Evolutionary conservation across 192 early-diverging fungal species (phyloP), one percentile per base, ranked within the genome.

Genomic region (Oehlia diaphana): DNA sequence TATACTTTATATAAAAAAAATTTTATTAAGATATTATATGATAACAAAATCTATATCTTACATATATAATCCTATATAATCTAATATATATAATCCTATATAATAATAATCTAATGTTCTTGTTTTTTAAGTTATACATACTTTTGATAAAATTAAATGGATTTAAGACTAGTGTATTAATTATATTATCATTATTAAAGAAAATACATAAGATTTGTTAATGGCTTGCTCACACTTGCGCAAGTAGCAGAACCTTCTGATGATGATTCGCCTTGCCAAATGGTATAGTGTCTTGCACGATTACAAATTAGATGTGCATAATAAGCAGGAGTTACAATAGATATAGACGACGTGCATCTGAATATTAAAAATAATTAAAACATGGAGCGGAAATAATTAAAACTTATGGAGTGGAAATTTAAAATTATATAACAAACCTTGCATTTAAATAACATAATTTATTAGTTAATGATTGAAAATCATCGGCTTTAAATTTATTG

Each of bases 401-500:
- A 31, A 31, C 31, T 1, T 31, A 31, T 31, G 31, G 47, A 50
- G 37, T 37, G 5, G 37, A 37, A 37, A 37, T 4, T 37, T 37
- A 37, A 37, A 58, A 58, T 58, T 19, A 58, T 9, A 9, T 58
- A 3, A 58, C 53, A 13, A 58, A 58, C 53, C 53, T 58, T 58
- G 53, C 53, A 58, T 58, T 58, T 58, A 58, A 65, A 65, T 39
- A 37, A 37, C 37, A 72, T 72, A 47, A 14, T 12, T 72, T 47
- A 47, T 72, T 23, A 6, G 70, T 47, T 47, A 39, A 72, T 23
- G 4, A 16, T 2, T 72, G 13, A 14, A 72, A 37, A 39, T 47
- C 42, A 39, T 72, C n/a, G 23, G 37, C n/a, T 9, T 14, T 19
- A 47, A 37, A 96, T 10, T 87, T 83, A 81, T 95, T 94, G 37